Evolutionary conservation across 2,329 filamentous ascomycete genomes (phyloP).

Genomic region (Cytospora chrysosperma): DNA sequence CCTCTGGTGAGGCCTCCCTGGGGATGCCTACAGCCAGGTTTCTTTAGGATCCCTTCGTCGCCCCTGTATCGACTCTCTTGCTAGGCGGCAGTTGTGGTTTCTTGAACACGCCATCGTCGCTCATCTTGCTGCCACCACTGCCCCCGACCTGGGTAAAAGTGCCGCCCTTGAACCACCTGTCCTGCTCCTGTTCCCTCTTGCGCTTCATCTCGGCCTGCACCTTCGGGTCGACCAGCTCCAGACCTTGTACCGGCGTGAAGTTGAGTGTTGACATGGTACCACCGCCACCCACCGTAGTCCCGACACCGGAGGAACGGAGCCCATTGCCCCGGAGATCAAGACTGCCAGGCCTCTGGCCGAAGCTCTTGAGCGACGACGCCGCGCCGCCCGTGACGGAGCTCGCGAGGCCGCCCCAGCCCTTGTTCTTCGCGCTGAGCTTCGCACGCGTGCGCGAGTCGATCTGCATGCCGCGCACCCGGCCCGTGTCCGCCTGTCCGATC

Average conservation of each 20-base stretch:
- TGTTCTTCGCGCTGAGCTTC: slow-evolving; percentile 91
- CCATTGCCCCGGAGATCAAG: slow-evolving; percentile 76
- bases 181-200: slow-evolving; percentile 91
- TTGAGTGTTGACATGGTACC: slow-evolving; percentile 85
- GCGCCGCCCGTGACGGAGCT: slow-evolving; percentile 60
- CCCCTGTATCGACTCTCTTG: slow-evolving; percentile 71
- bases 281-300: slow-evolving; percentile 62
- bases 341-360: slow-evolving; percentile 61
- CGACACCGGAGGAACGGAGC: slow-evolving; percentile 78
- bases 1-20: background rate
- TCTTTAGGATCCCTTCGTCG: slow-evolving; percentile 45
- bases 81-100: slow-evolving; percentile 70
- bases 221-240: slow-evolving; percentile 94
- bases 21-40: background rate
- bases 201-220: slow-evolving; percentile 81
- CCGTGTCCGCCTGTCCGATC: slow-evolving; percentile 86
- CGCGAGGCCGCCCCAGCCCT: slow-evolving; percentile 77
- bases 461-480: slow-evolving; percentile 83
- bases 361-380: slow-evolving; percentile 79
- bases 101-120: slow-evolving; percentile 68
- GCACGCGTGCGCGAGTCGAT: slow-evolving; percentile 92
- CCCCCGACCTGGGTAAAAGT: slow-evolving; percentile 85
- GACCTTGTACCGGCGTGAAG: slow-evolving; percentile 90
- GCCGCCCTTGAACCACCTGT: slow-evolving; percentile 96
- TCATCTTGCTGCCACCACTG: slow-evolving; percentile 40